Evolutionary conservation across 1,284 basidiomycete genomes (phyloP), one percentile per base, ranked within the genome.

Genomic region (Cryptococcus sp.): DNA sequence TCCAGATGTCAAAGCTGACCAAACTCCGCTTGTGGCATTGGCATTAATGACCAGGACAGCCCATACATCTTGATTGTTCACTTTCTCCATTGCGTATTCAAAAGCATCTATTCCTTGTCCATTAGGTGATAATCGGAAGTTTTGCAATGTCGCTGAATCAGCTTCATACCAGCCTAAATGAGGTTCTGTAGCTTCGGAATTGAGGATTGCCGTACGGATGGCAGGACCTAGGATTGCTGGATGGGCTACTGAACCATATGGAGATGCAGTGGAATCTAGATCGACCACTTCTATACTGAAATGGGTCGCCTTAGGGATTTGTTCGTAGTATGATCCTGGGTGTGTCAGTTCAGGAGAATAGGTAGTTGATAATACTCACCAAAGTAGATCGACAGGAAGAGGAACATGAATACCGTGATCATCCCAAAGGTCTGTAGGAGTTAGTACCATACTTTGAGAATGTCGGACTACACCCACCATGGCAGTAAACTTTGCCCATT

Each of bases 221-320:
- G 68, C 63, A 7, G 71, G 72, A 4, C 72, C 72, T 5, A 74
- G 62, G 50, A 74, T 62, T 10, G 72, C 72, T 32, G 65, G 63
- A 49, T 70, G 69, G 13, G 61, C 56, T 5, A 57, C 52, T 1
- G 63, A 15, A 36, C 61, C 47, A 31, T 11, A 37, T 4, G 65
- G 61, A 2, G 71, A 68, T 3, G 69, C 71, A 3, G 58, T 57
- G 2, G 66, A 67, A 46, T 74, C 72, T 46, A 74, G 66, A 49
- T 72, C 65, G 32, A 74, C 46, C 15, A 74, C 54, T 45, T 67
- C 58, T 37, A 70, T 56, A 13, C 61, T 60, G 33, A 70, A 61
- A 31, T 67, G 61, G 13, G 59, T 37, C 1, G 65, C 55, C n/a
- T 61, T 46, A 10, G 58, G 56, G 31, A 61, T 59, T 52, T 67